phyloP scores from a whole-genome alignment of 345 rosid species.

The Clausena lansium region DNA sequence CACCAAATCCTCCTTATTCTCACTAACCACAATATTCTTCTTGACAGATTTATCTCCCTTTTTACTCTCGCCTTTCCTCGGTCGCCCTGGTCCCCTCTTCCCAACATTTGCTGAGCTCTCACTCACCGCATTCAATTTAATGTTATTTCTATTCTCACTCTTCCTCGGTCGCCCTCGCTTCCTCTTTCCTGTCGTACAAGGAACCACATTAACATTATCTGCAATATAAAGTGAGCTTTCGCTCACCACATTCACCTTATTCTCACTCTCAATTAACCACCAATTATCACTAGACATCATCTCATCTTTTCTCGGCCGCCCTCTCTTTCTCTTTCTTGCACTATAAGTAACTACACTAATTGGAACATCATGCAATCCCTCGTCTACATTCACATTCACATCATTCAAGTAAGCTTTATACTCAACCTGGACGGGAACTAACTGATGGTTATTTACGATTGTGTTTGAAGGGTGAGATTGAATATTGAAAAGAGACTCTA shows the following conservation, averaged over 20 bases:
- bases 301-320: constrained; percentile 53
- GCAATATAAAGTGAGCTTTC: not conserved
- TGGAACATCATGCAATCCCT: constrained; percentile 19
- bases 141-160: not conserved
- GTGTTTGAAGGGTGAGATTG: constrained; percentile 24
- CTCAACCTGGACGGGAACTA: constrained; percentile 38
- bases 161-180: constrained; percentile 28
- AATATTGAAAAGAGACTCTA: constrained; percentile 59
- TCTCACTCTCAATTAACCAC: constrained; percentile 10
- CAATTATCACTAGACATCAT: constrained; percentile 17
- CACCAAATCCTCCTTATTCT: constrained; percentile 20
- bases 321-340: constrained; percentile 53
- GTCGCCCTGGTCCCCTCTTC: constrained; percentile 15
- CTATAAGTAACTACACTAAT: constrained; percentile 23
- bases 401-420: constrained; percentile 14
- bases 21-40: constrained; percentile 18
- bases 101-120: not conserved
- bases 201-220: constrained; percentile 5
- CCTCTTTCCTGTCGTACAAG: constrained; percentile 15
- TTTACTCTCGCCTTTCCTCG: constrained; percentile 11
- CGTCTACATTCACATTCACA: constrained; percentile 14
- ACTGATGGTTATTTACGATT: constrained; percentile 22
- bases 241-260: not conserved
- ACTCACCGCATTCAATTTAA: not conserved
- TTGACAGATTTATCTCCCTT: not conserved